Evolutionary conservation across 176 grass and related monocot genomes (phyloP).

Genomic region (Rhynchospora pubera): DNA sequence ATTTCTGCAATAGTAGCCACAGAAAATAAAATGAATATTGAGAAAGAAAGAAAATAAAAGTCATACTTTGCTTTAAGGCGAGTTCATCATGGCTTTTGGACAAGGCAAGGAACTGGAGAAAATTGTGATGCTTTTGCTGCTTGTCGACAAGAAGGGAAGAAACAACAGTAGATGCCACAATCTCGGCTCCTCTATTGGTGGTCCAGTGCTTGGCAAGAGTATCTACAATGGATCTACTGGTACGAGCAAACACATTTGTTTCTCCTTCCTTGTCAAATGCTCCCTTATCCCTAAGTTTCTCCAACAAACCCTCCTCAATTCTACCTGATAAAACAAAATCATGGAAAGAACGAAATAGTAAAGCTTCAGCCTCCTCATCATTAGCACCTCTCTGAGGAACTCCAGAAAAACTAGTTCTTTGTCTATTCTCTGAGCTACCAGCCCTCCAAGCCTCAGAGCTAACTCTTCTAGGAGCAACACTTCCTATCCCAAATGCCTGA

Average conservation of each 20-base stretch:
- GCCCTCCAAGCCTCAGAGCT: conserved; percentile 83
- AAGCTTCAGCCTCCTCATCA: conserved; percentile 82
- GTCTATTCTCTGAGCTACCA: conserved; percentile 42
- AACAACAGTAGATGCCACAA: conserved; percentile 87
- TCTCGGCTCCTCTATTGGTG: conserved; percentile 92
- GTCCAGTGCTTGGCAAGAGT: conserved; percentile 98
- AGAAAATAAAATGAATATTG: conserved; percentile 9
- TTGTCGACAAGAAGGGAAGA: conserved; percentile 80
- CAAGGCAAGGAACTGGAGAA: conserved; percentile 81
- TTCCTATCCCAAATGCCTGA: conserved; percentile 38
- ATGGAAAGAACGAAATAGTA: conserved; percentile 74
- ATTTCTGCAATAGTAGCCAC: not conserved
- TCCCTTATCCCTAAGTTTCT: conserved; percentile 68
- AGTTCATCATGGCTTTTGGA: conserved; percentile 89
- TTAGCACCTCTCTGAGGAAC: conserved; percentile 43
- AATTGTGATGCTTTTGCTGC: conserved; percentile 81
- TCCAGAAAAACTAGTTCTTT: conserved; percentile 47
- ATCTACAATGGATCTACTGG: conserved; percentile 92
- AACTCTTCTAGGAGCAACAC: conserved; percentile 56
- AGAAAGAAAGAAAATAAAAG: conserved; percentile 6
- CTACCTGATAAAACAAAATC: conserved; percentile 70
- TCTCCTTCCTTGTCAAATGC: conserved; percentile 96
- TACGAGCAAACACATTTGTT: conserved; percentile 76
- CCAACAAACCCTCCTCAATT: conserved; percentile 50
- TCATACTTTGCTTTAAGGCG: conserved; percentile 74